Conservation (phyloP, 2,329 filamentous ascomycete species). For the Fusarium hainanense region DNA sequence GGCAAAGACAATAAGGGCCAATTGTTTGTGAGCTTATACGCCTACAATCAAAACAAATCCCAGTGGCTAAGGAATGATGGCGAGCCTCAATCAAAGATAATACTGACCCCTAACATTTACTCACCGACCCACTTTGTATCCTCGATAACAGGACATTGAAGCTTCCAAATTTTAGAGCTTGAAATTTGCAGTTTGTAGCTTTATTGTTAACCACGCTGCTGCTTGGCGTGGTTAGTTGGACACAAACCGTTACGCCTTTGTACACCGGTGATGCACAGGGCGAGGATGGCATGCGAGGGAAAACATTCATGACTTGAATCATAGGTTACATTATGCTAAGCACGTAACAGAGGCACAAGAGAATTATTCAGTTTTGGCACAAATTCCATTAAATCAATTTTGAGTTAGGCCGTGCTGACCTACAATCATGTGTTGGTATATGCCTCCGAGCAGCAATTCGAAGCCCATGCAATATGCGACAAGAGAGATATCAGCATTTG, state of each 20-base stretch:
- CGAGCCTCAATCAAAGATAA: not conserved
- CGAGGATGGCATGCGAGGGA: not conserved
- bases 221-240: not conserved
- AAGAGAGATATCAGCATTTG: not conserved
- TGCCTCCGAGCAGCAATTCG: constrained; percentile 6
- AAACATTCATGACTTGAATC: not conserved
- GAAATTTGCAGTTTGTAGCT: not conserved
- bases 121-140: not conserved
- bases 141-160: not conserved
- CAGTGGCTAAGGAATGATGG: not conserved
- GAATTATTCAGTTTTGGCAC: not conserved
- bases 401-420: constrained; percentile 11
- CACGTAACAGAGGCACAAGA: not conserved
- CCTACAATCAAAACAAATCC: not conserved
- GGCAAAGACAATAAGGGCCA: not conserved
- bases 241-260: not conserved
- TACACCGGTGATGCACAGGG: not conserved
- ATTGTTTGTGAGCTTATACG: not conserved
- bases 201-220: not conserved
- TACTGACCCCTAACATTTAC: not conserved
- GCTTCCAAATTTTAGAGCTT: not conserved
- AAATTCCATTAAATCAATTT: constrained; percentile 18
- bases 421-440: constrained; percentile 1
- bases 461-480: not conserved
- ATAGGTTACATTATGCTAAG: not conserved